Evolutionary conservation across 2,329 filamentous ascomycete species (phyloP).

Genomic region (Trichophyton verrucosum): DNA sequence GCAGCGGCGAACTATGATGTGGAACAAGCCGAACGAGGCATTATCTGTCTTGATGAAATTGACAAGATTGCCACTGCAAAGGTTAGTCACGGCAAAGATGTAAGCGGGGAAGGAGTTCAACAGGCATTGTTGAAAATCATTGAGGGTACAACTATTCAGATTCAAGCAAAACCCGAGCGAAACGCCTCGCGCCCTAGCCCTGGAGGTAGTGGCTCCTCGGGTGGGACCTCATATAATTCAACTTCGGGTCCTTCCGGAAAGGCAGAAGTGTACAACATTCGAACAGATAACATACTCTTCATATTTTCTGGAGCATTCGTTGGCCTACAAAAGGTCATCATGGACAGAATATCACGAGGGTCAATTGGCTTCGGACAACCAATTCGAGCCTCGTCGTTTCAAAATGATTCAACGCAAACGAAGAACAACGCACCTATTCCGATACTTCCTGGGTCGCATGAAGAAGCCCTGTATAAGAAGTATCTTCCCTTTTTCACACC

Average conservation of each 20-base stretch:
- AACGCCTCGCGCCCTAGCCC: constrained; percentile 27
- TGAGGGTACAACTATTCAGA: constrained; percentile 84
- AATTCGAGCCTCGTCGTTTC: constrained; percentile 44
- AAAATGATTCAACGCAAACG: constrained; percentile 16
- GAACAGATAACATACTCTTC: constrained; percentile 94
- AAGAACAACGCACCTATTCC: constrained; percentile 33
- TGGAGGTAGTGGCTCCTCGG: constrained; percentile 28
- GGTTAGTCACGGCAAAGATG: constrained; percentile 79
- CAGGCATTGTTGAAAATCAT: constrained; percentile 92
- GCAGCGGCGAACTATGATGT: constrained; percentile 85
- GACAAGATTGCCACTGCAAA: constrained; percentile 92
- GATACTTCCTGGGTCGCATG: constrained; percentile 51
- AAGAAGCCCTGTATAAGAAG: constrained; percentile 47
- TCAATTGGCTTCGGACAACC: constrained; percentile 87
- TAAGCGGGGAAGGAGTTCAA: constrained; percentile 91
- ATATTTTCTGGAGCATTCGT: constrained; percentile 94
- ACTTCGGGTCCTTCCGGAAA: constrained; percentile 26
- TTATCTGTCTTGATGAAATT: constrained; percentile 91
- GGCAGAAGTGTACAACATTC: constrained; percentile 56
- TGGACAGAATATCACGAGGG: constrained; percentile 73
- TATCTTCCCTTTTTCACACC: constrained; percentile 48
- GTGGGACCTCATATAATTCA: constrained; percentile 13
- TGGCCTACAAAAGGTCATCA: constrained; percentile 73
- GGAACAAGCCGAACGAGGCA: constrained; percentile 72
- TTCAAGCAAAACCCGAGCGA: constrained; percentile 61